Evolutionary conservation across 2,329 filamentous ascomycete species (phyloP).

Genomic region (Colletotrichum sp.): DNA sequence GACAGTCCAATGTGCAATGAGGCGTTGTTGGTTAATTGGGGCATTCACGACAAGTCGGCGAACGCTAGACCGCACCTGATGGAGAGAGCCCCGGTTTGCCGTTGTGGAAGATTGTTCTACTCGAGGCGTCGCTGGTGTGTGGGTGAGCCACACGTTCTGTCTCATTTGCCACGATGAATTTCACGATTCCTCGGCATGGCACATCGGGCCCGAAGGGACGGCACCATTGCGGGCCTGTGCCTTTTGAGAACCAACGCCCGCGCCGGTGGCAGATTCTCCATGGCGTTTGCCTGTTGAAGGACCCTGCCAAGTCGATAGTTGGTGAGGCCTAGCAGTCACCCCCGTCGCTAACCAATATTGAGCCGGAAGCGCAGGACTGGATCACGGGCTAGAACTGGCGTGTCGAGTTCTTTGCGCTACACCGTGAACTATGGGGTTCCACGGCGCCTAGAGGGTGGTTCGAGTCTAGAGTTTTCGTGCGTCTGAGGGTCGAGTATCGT

Average conservation of each 20-base stretch:
- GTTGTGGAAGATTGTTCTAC: background rate
- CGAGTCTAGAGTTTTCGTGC: background rate
- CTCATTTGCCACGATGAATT: background rate
- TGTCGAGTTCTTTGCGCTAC: background rate
- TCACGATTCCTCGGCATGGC: background rate
- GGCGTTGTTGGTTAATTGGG: background rate
- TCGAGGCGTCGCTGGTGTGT: background rate
- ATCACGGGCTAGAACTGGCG: background rate
- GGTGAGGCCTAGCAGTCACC: background rate
- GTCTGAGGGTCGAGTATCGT: background rate
- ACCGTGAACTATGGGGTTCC: background rate
- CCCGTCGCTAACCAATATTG: background rate
- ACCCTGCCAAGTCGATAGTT: background rate
- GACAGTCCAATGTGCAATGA: background rate
- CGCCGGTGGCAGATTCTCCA: background rate
- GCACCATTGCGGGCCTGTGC: background rate
- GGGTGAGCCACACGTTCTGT: background rate
- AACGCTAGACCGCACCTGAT: background rate
- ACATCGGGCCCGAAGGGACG: background rate
- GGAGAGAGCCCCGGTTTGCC: background rate
- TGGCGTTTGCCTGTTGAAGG: background rate
- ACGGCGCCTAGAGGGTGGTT: background rate
- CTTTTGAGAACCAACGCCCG: background rate
- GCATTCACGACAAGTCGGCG: background rate
- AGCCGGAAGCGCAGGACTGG: background rate